phyloP scores from a whole-genome alignment of 2,329 filamentous ascomycete species.

The Gliomastix tumulicola region DNA sequence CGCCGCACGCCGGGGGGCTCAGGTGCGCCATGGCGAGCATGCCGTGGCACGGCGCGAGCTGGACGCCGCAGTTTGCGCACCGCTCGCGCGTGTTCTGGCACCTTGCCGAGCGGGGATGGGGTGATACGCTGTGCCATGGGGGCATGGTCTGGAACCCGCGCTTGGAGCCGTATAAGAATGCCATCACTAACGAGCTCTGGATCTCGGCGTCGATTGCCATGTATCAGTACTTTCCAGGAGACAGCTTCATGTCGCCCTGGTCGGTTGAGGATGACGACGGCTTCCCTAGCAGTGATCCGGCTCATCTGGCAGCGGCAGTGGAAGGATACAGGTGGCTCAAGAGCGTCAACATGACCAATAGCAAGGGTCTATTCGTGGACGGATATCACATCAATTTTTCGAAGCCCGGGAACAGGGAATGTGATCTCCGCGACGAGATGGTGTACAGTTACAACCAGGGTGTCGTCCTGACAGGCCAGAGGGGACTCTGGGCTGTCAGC shows the following conservation, averaged over 20 bases:
- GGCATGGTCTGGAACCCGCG: slow-evolving; percentile 90
- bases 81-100: slow-evolving; percentile 83
- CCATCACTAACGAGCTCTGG: slow-evolving; percentile 89
- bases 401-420: slow-evolving; percentile 60
- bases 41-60: slow-evolving; percentile 72
- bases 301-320: slow-evolving; percentile 66
- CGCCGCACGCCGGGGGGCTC: slow-evolving; percentile 7
- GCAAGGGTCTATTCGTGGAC: slow-evolving; percentile 69
- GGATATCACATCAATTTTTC: slow-evolving; percentile 74
- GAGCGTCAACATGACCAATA: slow-evolving; percentile 73
- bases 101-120: slow-evolving; percentile 72
- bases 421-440: slow-evolving; percentile 78
- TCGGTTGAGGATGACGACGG: no score
- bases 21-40: slow-evolving; percentile 27
- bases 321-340: slow-evolving; percentile 77
- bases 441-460: slow-evolving; percentile 97
- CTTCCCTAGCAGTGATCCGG: slow-evolving; percentile 40
- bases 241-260: slow-evolving; percentile 67
- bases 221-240: slow-evolving; percentile 85
- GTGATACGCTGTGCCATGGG: slow-evolving; percentile 70
- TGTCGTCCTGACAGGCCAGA: slow-evolving; percentile 74
- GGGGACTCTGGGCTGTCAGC: slow-evolving; percentile 74
- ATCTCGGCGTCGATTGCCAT: slow-evolving; percentile 80
- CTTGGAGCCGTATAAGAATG: slow-evolving; percentile 83
- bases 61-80: slow-evolving; percentile 71